Conservation (phyloP, 495 filamentous ascomycete species). For the Aspergillus saccharolyticus region DNA sequence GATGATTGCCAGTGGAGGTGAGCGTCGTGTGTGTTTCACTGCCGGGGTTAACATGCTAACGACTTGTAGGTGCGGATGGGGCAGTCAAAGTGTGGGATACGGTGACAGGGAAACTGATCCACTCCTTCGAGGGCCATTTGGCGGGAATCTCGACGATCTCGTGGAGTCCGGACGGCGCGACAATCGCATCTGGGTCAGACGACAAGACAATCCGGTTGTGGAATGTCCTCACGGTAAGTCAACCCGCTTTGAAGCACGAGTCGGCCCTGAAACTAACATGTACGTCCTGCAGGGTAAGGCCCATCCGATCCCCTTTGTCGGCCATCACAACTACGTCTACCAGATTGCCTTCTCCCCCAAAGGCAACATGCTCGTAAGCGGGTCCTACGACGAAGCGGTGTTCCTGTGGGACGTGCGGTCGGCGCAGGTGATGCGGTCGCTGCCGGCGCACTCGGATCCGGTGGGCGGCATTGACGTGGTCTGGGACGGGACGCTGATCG, state of each 20-base stretch:
- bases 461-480: constrained; percentile 92
- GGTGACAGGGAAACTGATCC: constrained; percentile 65
- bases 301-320: constrained; percentile 60
- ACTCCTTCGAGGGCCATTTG: constrained; percentile 89
- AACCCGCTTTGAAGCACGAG: constrained; percentile 9
- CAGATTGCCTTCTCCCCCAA: constrained; percentile 90
- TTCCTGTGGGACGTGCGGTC: constrained; percentile 93
- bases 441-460: constrained; percentile 92
- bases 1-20: constrained; percentile 85
- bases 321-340: constrained; percentile 96
- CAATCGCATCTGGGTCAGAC: constrained; percentile 85
- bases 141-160: constrained; percentile 86
- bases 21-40: constrained; percentile 17
- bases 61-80: constrained; percentile 65
- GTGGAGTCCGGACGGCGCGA: constrained; percentile 83
- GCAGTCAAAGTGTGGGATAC: constrained; percentile 90
- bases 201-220: constrained; percentile 94
- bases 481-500: constrained; percentile 84
- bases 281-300: constrained; percentile 47
- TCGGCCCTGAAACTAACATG: not conserved
- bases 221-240: constrained; percentile 69
- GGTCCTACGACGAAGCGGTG: constrained; percentile 94
- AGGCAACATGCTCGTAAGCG: constrained; percentile 91
- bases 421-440: constrained; percentile 74
- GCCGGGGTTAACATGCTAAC: not conserved